Base-by-base conservation (phyloP, 768 basidiomycete species). In the Calocybe cyanea region DNA sequence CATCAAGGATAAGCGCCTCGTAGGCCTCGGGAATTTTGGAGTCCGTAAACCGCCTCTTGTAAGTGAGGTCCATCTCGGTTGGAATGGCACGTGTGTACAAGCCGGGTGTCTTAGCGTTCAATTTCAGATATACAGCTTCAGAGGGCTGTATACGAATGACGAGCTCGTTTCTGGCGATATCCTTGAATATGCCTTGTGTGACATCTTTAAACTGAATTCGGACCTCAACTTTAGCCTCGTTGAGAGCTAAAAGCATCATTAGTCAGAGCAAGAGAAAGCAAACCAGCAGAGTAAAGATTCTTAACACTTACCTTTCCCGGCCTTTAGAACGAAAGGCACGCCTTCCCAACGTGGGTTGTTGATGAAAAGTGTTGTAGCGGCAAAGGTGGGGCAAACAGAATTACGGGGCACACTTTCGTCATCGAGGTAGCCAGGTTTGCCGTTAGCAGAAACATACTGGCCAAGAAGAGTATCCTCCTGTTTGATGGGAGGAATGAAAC, bases 351-450 rank as follows among this genome's bases (percentile, higher is more conserved):
- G 75, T 1, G 91, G 92, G 64, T 92, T 96, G 69, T 96, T 77
- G 64, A 99, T 91, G 81, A 82, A 87, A 18, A 98, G 75, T 10
- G 87, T 87, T 40, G 83, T 82, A 6, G 92, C 92, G 38, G 95
- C 94, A 59, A 84, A 99, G 4, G 95, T 99, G 6, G 96, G 95
- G 69, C 93, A 96, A 34, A 81, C 78, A 18, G 94, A 97, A 60
- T 81, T 80, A 62, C 79, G 92, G 30, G 95, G 95, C 19, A 98
- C 95, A 1, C 92, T 97, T 21, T 87, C 81, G 63, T 99, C 95
- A 52, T 99, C 95, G 48, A 96, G 82, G 65, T 99, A 98, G n/a
- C 95, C 95, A n/a, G 96, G 94, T 67, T 97, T 96, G 48, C 85
- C 89, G 55, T 88, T 82, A 20, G 86, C 85, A 28, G 74, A 72